Evolutionary conservation across 352 stramenopile genomes (phyloP).

Genomic region (Hyaloperonospora arabidopsidis): DNA sequence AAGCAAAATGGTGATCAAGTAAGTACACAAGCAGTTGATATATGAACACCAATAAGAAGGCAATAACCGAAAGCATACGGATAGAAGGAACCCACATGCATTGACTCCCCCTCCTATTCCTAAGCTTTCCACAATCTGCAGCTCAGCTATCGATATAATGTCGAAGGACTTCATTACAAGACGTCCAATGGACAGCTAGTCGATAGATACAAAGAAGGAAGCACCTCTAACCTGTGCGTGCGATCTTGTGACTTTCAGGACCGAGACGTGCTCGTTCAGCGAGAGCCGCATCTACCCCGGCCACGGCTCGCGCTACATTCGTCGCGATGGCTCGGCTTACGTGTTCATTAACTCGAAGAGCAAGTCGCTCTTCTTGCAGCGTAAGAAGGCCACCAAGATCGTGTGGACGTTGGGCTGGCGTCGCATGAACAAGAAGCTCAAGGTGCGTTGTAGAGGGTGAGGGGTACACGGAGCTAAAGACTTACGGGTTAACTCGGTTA

Average conservation of each 20-base stretch:
- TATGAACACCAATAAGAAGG: constrained; percentile 3
- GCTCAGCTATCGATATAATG: too few relatives aligned
- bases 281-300: constrained; percentile 95
- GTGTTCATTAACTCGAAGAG: constrained; percentile 96
- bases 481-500: constrained; percentile 6
- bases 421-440: constrained; percentile 99
- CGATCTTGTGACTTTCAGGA: constrained; percentile 48
- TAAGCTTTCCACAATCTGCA: too few relatives aligned
- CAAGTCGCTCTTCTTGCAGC: constrained; percentile 96
- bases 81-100: background rate
- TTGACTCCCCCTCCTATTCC: background rate
- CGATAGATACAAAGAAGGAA: background rate
- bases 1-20: constrained; percentile 89
- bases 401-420: constrained; percentile 97
- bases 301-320: constrained; percentile 98
- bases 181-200: too few relatives aligned
- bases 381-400: constrained; percentile 99
- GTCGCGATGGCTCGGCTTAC: constrained; percentile 94
- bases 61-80: background rate
- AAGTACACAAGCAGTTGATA: constrained; percentile 29
- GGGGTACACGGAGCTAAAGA: too few relatives aligned
- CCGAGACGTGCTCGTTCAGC: constrained; percentile 87
- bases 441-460: constrained; percentile 48
- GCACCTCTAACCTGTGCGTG: constrained; percentile 16
- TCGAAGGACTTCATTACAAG: too few relatives aligned